These are phyloP conservation scores for Acmispon strigosus DNA, from an alignment of 306 rosid species.

Conservation along the genomic window DNA sequence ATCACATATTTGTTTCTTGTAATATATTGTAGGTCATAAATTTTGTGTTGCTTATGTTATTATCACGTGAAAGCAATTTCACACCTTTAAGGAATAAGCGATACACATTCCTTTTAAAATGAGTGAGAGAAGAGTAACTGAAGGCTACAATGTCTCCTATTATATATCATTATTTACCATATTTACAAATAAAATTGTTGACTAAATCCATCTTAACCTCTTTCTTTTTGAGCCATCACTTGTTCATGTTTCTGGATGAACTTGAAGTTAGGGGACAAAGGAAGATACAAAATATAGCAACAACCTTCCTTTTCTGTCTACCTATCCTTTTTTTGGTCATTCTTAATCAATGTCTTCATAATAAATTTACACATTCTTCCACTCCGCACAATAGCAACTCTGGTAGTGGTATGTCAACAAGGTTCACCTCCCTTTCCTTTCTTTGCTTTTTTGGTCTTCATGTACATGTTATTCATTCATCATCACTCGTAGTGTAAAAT, in stretches of 20 bases:
- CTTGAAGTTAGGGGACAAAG: slow-evolving; percentile 23
- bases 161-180: neutral
- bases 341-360: neutral
- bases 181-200: slow-evolving; percentile 7
- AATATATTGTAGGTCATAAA: no score
- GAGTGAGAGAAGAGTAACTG: slow-evolving; percentile 14
- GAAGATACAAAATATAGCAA: slow-evolving; percentile 5
- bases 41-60: neutral
- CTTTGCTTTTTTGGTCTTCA: neutral
- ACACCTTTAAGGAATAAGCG: neutral
- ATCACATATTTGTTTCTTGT: no score
- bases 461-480: neutral
- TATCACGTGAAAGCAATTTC: neutral
- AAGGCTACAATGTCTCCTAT: slow-evolving; percentile 27
- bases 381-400: neutral
- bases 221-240: neutral
- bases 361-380: neutral
- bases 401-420: slow-evolving; percentile 25
- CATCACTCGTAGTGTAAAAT: no score
- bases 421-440: neutral
- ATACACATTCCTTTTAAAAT: neutral
- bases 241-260: slow-evolving; percentile 22
- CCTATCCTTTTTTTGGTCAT: neutral
- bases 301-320: slow-evolving; percentile 13
- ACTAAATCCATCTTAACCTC: slow-evolving; percentile 30